Evolutionary conservation across 148 eudicot species (phyloP).

Genomic region (Amaranthus palmeri): DNA sequence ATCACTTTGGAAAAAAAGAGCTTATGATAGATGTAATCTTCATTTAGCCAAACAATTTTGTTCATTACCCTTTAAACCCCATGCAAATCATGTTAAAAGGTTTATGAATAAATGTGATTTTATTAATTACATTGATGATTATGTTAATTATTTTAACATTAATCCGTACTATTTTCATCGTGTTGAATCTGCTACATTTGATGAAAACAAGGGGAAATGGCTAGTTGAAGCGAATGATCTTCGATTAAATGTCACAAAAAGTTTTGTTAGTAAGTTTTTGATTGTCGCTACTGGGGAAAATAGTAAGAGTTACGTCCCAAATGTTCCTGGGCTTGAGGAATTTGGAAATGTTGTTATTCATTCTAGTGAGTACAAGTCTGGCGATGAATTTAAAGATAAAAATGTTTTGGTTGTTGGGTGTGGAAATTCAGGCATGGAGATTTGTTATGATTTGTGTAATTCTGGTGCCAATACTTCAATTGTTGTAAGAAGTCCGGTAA

Average conservation of each 20-base stretch:
- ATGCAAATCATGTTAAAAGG: slow-evolving; percentile 18
- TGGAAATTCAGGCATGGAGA: slow-evolving; percentile 59
- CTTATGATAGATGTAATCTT: slow-evolving; percentile 50
- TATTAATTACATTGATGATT: slow-evolving; percentile 39
- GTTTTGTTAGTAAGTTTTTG: slow-evolving; percentile 23
- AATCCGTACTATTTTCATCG: slow-evolving; percentile 25
- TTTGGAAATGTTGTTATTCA: slow-evolving; percentile 35
- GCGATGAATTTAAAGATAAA: slow-evolving; percentile 6
- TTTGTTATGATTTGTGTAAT: slow-evolving; percentile 29
- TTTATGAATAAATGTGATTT: slow-evolving; percentile 36
- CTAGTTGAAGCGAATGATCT: slow-evolving; percentile 13
- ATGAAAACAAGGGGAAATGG: slow-evolving; percentile 28
- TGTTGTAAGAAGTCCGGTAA: slow-evolving; percentile 39
- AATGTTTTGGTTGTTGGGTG: slow-evolving; percentile 43
- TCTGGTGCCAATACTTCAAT: slow-evolving; percentile 38
- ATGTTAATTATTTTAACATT: slow-evolving; percentile 32
- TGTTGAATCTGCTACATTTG: slow-evolving; percentile 29
- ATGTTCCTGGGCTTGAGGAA: slow-evolving; percentile 24
- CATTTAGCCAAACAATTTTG: slow-evolving; percentile 48
- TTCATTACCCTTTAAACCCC: slow-evolving; percentile 30
- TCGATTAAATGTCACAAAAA: not conserved
- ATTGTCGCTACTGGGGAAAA: slow-evolving; percentile 45
- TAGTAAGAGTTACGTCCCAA: slow-evolving; percentile 24
- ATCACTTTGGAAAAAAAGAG: slow-evolving; percentile 42
- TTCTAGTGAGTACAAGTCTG: slow-evolving; percentile 40